Percentiles rank a stretch among this genome's conserved stretches.
Conservation (phyloP, 2,329 filamentous ascomycete genomes). For the Fusarium nisikadoi region DNA sequence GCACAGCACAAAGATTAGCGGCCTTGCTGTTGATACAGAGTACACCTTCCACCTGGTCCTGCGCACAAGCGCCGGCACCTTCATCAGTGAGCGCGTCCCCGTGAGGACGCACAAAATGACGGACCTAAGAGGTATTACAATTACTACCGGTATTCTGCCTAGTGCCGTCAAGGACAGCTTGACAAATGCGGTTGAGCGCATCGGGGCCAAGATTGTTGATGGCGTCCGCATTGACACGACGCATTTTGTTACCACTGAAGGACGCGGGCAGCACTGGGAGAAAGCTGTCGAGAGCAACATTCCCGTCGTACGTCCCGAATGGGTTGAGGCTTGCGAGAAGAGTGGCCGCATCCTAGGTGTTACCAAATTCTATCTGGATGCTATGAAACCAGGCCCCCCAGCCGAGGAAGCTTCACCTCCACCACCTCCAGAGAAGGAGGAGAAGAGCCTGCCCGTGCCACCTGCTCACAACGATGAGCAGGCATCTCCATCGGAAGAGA, state of each 20-base stretch:
- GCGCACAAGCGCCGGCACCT: constrained; percentile 89
- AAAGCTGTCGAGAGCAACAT: constrained; percentile 98
- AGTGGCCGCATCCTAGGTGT: constrained; percentile 94
- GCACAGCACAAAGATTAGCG: constrained; percentile 95
- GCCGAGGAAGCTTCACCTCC: constrained; percentile 48
- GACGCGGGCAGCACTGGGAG: constrained; percentile 90
- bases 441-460: constrained; percentile 46
- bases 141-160: constrained; percentile 89
- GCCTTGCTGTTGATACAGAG: constrained; percentile 94
- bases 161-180: constrained; percentile 77
- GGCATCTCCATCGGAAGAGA: constrained; percentile 43
- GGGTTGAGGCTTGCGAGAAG: constrained; percentile 95
- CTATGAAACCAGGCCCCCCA: constrained; percentile 62
- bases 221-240: constrained; percentile 95
- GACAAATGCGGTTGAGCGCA: constrained; percentile 79
- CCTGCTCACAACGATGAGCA: constrained; percentile 37
- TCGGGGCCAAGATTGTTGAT: constrained; percentile 92
- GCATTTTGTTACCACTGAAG: constrained; percentile 97
- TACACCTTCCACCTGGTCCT: constrained; percentile 95
- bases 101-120: constrained; percentile 99
- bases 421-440: constrained; percentile 49
- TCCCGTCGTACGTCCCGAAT: constrained; percentile 94
- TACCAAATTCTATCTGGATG: constrained; percentile 95
- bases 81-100: constrained; percentile 81
- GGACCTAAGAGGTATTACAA: constrained; percentile 92